These are phyloP conservation scores for Iodosphaeria phyllophila DNA, from an alignment of 2,329 filamentous ascomycete species.

Conservation along the genomic window DNA sequence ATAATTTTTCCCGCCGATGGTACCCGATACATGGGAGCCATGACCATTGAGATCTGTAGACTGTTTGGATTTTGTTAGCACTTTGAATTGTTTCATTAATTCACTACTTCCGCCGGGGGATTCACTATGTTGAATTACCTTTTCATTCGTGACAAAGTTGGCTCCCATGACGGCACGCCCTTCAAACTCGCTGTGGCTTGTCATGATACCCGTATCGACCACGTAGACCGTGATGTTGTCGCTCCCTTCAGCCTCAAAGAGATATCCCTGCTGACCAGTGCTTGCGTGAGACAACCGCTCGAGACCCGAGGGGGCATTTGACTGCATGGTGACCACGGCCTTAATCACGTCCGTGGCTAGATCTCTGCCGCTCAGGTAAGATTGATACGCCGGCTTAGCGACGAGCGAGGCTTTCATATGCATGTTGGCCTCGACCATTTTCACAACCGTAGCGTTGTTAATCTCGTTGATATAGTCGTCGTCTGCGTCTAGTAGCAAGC, in stretches of 20 bases:
- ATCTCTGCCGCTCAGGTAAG: too few relatives aligned
- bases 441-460: slow-evolving; percentile 26
- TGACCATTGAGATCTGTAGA: slow-evolving; percentile 43
- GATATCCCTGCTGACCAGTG: slow-evolving; percentile 19
- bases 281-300: slow-evolving; percentile 29
- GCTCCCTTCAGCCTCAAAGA: slow-evolving; percentile 33
- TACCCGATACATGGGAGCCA: slow-evolving; percentile 45
- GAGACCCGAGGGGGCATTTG: slow-evolving; percentile 32
- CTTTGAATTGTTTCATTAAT: slow-evolving; percentile 1
- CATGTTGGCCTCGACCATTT: slow-evolving; percentile 34
- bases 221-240: slow-evolving; percentile 41
- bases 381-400: too few relatives aligned
- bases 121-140: too few relatives aligned
- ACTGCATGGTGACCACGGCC: too few relatives aligned
- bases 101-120: too few relatives aligned
- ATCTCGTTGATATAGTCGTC: slow-evolving; percentile 29
- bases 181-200: slow-evolving; percentile 34
- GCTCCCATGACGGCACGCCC: slow-evolving; percentile 32
- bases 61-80: slow-evolving; percentile 16
- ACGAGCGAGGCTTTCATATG: slow-evolving; percentile 24
- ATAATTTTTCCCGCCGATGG: slow-evolving; percentile 38
- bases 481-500: slow-evolving; percentile 32
- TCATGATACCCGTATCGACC: slow-evolving; percentile 44
- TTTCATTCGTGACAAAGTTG: slow-evolving; percentile 30
- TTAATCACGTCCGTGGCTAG: too few relatives aligned